phyloP scores from a whole-genome alignment of 1,139 yeast genomes.

The Yamadazyma diospyri region DNA sequence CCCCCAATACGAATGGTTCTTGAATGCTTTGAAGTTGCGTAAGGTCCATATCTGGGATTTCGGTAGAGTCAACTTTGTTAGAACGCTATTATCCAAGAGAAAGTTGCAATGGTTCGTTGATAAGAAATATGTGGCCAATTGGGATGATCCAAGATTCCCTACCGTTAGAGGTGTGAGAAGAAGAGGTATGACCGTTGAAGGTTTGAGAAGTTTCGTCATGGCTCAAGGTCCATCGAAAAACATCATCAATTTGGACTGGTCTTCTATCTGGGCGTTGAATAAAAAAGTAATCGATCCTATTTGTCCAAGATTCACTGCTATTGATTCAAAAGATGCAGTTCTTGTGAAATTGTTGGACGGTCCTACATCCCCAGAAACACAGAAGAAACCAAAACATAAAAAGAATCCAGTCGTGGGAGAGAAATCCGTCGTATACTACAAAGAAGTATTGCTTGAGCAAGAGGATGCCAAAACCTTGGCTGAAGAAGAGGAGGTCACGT shows the following conservation, averaged over 20 bases:
- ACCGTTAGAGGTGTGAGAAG: slow-evolving; percentile 98
- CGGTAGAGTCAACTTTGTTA: slow-evolving; percentile 91
- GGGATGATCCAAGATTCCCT: slow-evolving; percentile 99
- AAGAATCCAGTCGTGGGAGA: slow-evolving; percentile 89
- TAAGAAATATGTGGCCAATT: slow-evolving; percentile 75
- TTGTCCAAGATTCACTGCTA: slow-evolving; percentile 92
- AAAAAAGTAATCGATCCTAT: slow-evolving; percentile 94
- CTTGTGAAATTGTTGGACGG: slow-evolving; percentile 65
- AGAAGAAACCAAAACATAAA: slow-evolving; percentile 89
- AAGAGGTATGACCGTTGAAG: slow-evolving; percentile 99
- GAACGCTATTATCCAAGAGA: slow-evolving; percentile 93
- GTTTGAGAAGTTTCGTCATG: slow-evolving; percentile 85
- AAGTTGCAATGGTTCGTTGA: slow-evolving; percentile 98
- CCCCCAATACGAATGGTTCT: slow-evolving; percentile 96
- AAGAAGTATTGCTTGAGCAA: slow-evolving; percentile 75
- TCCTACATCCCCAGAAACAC: slow-evolving; percentile 59
- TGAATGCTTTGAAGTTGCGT: slow-evolving; percentile 73
- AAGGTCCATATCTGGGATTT: slow-evolving; percentile 97
- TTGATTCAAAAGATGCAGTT: slow-evolving; percentile 58
- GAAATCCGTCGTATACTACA: slow-evolving; percentile 70
- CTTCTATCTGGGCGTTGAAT: slow-evolving; percentile 93
- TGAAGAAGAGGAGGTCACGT: slow-evolving; percentile 82
- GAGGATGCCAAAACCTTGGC: slow-evolving; percentile 77
- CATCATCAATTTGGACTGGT: slow-evolving; percentile 95
- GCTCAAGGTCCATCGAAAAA: slow-evolving; percentile 97